Evolutionary conservation across 805 yeast genomes (phyloP).

Genomic region (Lachancea waltii): DNA sequence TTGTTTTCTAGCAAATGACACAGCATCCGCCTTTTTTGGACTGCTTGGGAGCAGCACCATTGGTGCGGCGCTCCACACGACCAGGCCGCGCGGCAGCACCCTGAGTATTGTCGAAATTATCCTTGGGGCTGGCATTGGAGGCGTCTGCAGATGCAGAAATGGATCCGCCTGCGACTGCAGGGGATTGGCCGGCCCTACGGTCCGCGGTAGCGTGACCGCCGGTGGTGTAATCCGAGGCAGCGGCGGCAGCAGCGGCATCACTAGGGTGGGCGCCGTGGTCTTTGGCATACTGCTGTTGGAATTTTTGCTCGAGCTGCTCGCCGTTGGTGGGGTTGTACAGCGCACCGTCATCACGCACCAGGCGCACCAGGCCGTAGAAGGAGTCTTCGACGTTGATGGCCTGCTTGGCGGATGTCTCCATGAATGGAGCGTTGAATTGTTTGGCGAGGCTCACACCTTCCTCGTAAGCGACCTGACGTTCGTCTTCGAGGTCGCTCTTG

Average conservation of each 20-base stretch:
- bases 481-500: conserved; percentile 67
- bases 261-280: neutral
- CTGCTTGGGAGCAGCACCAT: conserved; percentile 8
- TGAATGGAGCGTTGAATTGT: conserved; percentile 62
- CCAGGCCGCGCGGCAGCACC: conserved; percentile 6
- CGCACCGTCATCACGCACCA: conserved; percentile 39
- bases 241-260: neutral
- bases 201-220: conserved; percentile 5
- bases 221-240: conserved; percentile 4
- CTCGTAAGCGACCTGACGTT: conserved; percentile 65
- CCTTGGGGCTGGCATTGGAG: conserved; percentile 3
- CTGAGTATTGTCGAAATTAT: conserved; percentile 4
- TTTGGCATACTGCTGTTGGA: conserved; percentile 1
- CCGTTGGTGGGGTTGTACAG: conserved; percentile 19
- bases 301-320: conserved; percentile 5
- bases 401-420: conserved; percentile 91
- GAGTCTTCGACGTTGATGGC: conserved; percentile 86
- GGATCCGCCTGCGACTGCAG: conserved; percentile 1
- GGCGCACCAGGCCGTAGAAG: conserved; percentile 61
- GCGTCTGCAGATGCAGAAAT: conserved; percentile 8
- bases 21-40: conserved; percentile 33
- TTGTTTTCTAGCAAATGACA: conserved; percentile 19
- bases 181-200: neutral
- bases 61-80: conserved; percentile 3
- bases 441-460: conserved; percentile 60